Conservation (phyloP, 2,329 filamentous ascomycete species). For the Claviceps capensis region DNA sequence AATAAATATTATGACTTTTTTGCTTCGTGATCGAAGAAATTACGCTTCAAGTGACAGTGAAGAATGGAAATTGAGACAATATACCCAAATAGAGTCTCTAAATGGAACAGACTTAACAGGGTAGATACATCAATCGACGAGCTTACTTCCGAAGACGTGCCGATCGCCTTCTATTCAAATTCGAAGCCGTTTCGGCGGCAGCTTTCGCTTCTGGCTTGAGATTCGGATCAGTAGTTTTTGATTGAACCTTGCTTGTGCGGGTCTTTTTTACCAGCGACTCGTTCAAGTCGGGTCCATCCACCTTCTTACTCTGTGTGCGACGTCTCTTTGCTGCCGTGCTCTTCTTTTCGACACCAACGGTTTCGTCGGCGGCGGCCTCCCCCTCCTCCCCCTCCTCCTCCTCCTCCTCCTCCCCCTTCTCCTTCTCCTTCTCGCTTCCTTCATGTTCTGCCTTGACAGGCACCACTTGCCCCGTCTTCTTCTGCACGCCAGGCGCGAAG, state of each 20-base stretch:
- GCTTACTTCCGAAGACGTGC: neutral
- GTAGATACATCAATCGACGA: too few relatives aligned
- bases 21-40: too few relatives aligned
- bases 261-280: conserved; percentile 15
- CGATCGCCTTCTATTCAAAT: conserved; percentile 10
- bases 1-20: too few relatives aligned
- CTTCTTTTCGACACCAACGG: conserved; percentile 5
- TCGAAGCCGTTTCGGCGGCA: neutral
- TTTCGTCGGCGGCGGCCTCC: neutral
- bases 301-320: conserved; percentile 15
- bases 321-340: conserved; percentile 12
- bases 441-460: conserved; percentile 16
- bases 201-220: conserved; percentile 3
- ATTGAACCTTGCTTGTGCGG: conserved; percentile 9
- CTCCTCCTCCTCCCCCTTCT: neutral
- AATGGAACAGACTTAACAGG: neutral
- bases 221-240: conserved; percentile 7
- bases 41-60: too few relatives aligned
- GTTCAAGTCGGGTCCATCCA: conserved; percentile 11
- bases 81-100: neutral
- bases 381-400: neutral
- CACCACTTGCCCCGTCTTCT: conserved; percentile 48
- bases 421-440: neutral
- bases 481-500: conserved; percentile 73
- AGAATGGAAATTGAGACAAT: too few relatives aligned